Conservation (phyloP, 2,329 filamentous ascomycete species). For the Fusarium hostae region DNA sequence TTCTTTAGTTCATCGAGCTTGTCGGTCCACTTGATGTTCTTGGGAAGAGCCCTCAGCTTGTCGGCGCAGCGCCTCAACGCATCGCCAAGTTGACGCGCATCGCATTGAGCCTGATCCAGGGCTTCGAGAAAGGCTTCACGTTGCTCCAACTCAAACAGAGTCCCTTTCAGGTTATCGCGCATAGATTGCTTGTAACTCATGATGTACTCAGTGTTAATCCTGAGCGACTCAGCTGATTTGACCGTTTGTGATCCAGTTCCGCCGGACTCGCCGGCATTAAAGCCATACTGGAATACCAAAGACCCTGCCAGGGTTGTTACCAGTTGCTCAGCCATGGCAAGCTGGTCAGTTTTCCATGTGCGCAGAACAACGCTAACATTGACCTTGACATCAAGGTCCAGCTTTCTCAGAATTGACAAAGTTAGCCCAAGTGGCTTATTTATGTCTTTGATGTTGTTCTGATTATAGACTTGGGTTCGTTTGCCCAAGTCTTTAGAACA, state of each 20-base stretch:
- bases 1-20: background rate
- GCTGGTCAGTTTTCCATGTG: background rate
- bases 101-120: background rate
- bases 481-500: slow-evolving; percentile 2
- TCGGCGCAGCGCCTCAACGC: background rate
- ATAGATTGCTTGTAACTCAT: background rate
- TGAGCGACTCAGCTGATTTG: background rate
- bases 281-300: slow-evolving; percentile 15
- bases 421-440: slow-evolving; percentile 12
- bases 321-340: slow-evolving; percentile 19
- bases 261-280: slow-evolving; percentile 17
- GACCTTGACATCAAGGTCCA: background rate
- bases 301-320: slow-evolving; percentile 10
- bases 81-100: background rate
- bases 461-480: background rate
- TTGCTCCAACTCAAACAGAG: background rate
- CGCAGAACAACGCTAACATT: background rate
- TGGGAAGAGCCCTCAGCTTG: background rate
- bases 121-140: background rate
- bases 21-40: background rate
- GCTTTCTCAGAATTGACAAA: background rate
- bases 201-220: background rate
- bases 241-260: background rate
- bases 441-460: background rate
- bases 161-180: background rate